These are phyloP conservation scores for Lichenothelia convexa DNA, from an alignment of 495 filamentous ascomycete genomes.

Conservation along the genomic window DNA sequence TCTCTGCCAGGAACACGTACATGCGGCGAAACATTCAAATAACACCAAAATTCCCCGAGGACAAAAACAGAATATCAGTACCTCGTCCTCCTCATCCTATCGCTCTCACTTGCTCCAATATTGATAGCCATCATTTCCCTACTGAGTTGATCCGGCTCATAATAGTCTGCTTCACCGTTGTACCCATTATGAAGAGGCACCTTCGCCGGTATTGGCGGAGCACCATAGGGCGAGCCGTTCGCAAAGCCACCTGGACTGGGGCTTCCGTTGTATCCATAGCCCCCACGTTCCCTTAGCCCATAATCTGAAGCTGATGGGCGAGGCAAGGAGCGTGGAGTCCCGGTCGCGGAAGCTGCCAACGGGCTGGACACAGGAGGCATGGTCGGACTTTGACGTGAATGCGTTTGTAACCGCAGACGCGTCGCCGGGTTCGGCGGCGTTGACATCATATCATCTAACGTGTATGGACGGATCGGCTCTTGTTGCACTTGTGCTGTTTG, in stretches of 20 bases:
- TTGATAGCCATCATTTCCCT: conserved; percentile 71
- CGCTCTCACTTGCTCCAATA: conserved; percentile 34
- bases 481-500: conserved; percentile 7
- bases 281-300: conserved; percentile 4
- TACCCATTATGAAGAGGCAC: conserved; percentile 36
- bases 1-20: not conserved
- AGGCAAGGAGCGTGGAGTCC: no score
- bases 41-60: no score
- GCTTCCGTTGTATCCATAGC: conserved; percentile 27
- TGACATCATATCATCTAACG: conserved; percentile 1
- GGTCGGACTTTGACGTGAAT: conserved; percentile 3
- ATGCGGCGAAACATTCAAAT: no score
- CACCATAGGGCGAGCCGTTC: conserved; percentile 14
- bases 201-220: conserved; percentile 59
- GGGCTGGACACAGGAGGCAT: conserved; percentile 8
- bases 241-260: conserved; percentile 6
- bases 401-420: conserved; percentile 2
- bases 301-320: conserved; percentile 3
- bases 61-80: no score
- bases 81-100: conserved; percentile 1
- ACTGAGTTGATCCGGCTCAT: conserved; percentile 48
- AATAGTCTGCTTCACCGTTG: conserved; percentile 17
- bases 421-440: conserved; percentile 6
- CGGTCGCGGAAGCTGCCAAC: conserved; percentile 3
- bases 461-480: conserved; percentile 9